Conservation (phyloP, 2,329 filamentous ascomycete species). For the Verticillium dahliae region DNA sequence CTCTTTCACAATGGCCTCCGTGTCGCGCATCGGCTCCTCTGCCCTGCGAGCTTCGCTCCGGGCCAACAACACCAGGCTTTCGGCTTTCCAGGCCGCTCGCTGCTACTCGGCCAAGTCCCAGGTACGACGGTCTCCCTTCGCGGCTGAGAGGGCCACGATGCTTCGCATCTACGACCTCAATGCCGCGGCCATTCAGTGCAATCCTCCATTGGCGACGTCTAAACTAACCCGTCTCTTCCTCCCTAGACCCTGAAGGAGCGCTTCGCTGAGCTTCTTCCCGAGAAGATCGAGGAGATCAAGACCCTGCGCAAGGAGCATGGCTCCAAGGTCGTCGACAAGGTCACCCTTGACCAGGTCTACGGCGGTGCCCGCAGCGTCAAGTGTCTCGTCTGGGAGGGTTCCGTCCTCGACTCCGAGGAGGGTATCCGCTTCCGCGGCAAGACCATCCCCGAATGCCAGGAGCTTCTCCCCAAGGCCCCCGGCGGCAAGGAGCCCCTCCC, state of each 20-base stretch:
- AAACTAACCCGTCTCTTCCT: not conserved
- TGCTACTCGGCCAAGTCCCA: constrained; percentile 92
- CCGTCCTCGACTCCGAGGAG: constrained; percentile 96
- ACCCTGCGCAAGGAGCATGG: constrained; percentile 93
- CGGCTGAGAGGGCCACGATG: not conserved
- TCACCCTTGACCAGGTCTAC: constrained; percentile 98
- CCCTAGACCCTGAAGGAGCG: constrained; percentile 90
- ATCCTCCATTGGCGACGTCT: not conserved
- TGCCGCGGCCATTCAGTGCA: constrained; percentile 7
- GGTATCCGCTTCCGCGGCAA: constrained; percentile 99
- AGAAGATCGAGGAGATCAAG: constrained; percentile 99
- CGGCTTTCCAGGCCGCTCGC: constrained; percentile 75
- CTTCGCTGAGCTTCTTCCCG: constrained; percentile 91
- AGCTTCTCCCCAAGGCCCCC: constrained; percentile 92
- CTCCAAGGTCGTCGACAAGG: constrained; percentile 91
- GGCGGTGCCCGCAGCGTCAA: constrained; percentile 99
- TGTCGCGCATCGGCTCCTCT: constrained; percentile 73
- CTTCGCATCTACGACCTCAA: constrained; percentile 7
- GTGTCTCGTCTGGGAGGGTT: constrained; percentile 97
- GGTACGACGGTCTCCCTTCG: constrained; percentile 42
- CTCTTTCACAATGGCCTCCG: constrained; percentile 65
- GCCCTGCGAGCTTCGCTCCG: constrained; percentile 72
- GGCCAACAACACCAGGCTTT: constrained; percentile 59
- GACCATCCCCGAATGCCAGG: constrained; percentile 98
- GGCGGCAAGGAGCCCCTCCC: constrained; percentile 96